Evolutionary conservation across 2,329 filamentous ascomycete species (phyloP).

Genomic region (Diaporthe ampelina): DNA sequence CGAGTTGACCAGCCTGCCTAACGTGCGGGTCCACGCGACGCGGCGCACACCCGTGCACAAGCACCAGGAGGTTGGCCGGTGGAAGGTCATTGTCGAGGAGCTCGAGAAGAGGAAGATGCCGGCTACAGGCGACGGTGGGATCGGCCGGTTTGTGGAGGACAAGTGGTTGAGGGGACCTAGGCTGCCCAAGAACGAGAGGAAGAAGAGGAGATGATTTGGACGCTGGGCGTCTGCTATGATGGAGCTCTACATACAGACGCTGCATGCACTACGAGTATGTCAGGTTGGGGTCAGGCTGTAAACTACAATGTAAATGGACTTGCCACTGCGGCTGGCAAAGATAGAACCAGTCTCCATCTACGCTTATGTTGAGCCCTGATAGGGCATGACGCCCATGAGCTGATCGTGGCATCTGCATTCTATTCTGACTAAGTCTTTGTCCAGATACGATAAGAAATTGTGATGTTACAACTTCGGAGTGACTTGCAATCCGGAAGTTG

Average conservation of each 20-base stretch:
- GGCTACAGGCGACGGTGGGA: slow-evolving; percentile 49
- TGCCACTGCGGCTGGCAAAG: not conserved
- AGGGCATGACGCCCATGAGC: not conserved
- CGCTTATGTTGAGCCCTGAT: not conserved
- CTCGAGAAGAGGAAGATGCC: slow-evolving; percentile 52
- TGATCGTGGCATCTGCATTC: no score
- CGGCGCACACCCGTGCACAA: slow-evolving; percentile 74
- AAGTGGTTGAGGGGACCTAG: slow-evolving; percentile 47
- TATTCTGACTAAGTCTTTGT: no score
- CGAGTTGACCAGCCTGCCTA: slow-evolving; percentile 69
- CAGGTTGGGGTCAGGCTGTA: not conserved
- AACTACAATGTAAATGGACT: slow-evolving; percentile 5
- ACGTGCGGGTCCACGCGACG: slow-evolving; percentile 76
- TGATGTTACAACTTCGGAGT: no score
- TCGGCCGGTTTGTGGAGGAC: slow-evolving; percentile 48
- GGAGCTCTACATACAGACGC: not conserved
- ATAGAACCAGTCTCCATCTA: not conserved
- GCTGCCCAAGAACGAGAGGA: slow-evolving; percentile 35
- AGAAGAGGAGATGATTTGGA: slow-evolving; percentile 35
- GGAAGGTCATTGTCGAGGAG: slow-evolving; percentile 55
- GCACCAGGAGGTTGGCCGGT: slow-evolving; percentile 54
- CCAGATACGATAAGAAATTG: no score
- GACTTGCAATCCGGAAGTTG: no score
- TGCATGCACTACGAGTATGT: not conserved
- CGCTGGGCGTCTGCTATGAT: not conserved